Percentiles rank a stretch among this genome's conserved stretches.
Evolutionary conservation across 192 early-diverging fungal species (phyloP).

Genomic region (Jimgerdemannia lactiflua): DNA sequence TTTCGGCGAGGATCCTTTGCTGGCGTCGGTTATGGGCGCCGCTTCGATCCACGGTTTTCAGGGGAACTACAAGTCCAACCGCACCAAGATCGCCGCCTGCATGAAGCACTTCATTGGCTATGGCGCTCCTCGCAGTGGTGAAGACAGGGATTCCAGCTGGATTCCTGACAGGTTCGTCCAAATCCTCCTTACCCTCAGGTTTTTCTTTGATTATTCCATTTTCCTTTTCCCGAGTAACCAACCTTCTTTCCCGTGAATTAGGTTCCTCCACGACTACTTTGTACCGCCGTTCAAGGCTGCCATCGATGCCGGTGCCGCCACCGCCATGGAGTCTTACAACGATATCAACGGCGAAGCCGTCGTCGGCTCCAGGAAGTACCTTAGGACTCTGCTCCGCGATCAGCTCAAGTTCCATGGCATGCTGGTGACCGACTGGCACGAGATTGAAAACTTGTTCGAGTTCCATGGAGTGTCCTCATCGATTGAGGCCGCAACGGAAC

Average conservation of each 20-base stretch:
- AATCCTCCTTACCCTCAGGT: no score
- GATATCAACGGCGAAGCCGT: slow-evolving; percentile 60
- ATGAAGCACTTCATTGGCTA: slow-evolving; percentile 71
- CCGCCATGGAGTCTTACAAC: slow-evolving; percentile 63
- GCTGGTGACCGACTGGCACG: slow-evolving; percentile 61
- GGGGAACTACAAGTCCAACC: slow-evolving; percentile 62
- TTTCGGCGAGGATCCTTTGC: slow-evolving; percentile 55
- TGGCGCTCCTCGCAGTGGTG: slow-evolving; percentile 38
- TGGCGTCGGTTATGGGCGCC: slow-evolving; percentile 46
- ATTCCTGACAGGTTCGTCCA: slow-evolving; percentile 13
- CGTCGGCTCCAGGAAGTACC: slow-evolving; percentile 49
- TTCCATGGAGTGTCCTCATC: slow-evolving; percentile 39
- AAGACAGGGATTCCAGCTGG: slow-evolving; percentile 28
- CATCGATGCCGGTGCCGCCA: slow-evolving; percentile 53
- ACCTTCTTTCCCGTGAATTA: slow-evolving; percentile 36
- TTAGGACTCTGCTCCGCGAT: slow-evolving; percentile 46
- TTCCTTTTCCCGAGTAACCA: slow-evolving; percentile 18
- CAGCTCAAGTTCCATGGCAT: slow-evolving; percentile 54
- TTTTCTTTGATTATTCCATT: background rate
- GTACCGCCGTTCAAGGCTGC: slow-evolving; percentile 60
- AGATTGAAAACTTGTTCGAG: slow-evolving; percentile 49
- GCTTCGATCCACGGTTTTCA: slow-evolving; percentile 57
- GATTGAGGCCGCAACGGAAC: slow-evolving; percentile 37
- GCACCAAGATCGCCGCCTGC: slow-evolving; percentile 57
- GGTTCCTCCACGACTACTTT: slow-evolving; percentile 57